These are phyloP conservation scores for Xylaria sp. DNA, from an alignment of 2,329 filamentous ascomycete species.

Conservation along the genomic window DNA sequence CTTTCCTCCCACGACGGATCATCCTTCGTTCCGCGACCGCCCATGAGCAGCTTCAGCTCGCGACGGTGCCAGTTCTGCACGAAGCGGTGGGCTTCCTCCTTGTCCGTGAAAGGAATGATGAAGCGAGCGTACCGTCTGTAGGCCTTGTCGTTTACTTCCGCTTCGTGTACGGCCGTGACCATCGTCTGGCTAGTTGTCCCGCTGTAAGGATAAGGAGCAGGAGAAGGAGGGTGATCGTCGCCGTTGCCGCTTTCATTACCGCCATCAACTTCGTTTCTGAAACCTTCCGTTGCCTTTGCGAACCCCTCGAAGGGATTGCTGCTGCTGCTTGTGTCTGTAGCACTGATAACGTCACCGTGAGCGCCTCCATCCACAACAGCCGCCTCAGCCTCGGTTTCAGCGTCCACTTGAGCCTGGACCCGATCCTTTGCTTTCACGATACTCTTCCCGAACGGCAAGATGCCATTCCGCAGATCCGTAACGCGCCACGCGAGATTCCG, in stretches of 20 bases:
- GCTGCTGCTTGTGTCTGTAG: neutral
- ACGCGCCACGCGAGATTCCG: slow-evolving; percentile 56
- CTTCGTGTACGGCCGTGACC: neutral
- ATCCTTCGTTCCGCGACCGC: slow-evolving; percentile 10
- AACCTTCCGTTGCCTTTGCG: neutral
- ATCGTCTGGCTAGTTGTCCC: neutral
- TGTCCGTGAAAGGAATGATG: slow-evolving; percentile 66
- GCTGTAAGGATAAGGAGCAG: neutral
- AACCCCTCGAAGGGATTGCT: no score
- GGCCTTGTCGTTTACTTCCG: slow-evolving; percentile 18
- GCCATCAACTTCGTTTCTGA: neutral
- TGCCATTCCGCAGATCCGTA: slow-evolving; percentile 44
- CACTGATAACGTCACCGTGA: neutral
- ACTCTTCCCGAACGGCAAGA: slow-evolving; percentile 49
- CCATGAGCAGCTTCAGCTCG: slow-evolving; percentile 47
- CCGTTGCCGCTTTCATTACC: neutral
- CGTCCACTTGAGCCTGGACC: neutral
- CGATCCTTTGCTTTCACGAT: slow-evolving; percentile 29
- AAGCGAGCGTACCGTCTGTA: slow-evolving; percentile 55
- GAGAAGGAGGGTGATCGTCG: neutral
- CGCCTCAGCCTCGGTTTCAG: no score
- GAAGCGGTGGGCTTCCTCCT: slow-evolving; percentile 64
- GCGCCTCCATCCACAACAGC: neutral
- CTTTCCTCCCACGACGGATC: slow-evolving; percentile 45
- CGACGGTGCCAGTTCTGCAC: slow-evolving; percentile 58